Percentiles rank a stretch among this genome's conserved stretches.
These are phyloP conservation scores for Lactarius tabidus DNA, from an alignment of 768 basidiomycete species.

Conservation along the genomic window DNA sequence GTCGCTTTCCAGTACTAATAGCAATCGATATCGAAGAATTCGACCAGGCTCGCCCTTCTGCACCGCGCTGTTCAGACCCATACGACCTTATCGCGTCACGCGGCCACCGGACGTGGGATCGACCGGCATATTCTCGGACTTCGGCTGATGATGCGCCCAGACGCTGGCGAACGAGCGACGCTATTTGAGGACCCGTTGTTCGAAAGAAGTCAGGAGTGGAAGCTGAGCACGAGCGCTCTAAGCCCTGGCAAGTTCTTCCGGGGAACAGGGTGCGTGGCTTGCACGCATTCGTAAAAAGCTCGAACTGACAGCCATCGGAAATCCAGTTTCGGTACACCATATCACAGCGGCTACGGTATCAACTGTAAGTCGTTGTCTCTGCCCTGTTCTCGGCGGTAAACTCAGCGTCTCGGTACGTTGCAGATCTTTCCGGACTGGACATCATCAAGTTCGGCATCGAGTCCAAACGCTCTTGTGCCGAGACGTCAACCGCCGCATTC, in stretches of 20 bases:
- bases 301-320: neutral
- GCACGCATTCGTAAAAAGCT: neutral
- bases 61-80: slow-evolving; percentile 68
- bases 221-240: slow-evolving; percentile 83
- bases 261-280: slow-evolving; percentile 69
- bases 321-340: slow-evolving; percentile 72
- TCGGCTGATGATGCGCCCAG: slow-evolving; percentile 53
- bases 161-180: slow-evolving; percentile 50
- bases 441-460: slow-evolving; percentile 92
- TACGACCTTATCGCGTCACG: slow-evolving; percentile 65
- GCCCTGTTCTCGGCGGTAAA: neutral
- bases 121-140: slow-evolving; percentile 92
- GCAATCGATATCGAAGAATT: slow-evolving; percentile 10
- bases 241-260: slow-evolving; percentile 83
- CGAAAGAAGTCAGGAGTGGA: slow-evolving; percentile 74
- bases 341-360: slow-evolving; percentile 87
- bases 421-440: slow-evolving; percentile 77
- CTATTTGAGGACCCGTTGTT: slow-evolving; percentile 81
- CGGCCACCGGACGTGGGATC: slow-evolving; percentile 77
- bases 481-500: slow-evolving; percentile 69
- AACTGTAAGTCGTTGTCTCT: slow-evolving; percentile 60
- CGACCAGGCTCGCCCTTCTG: slow-evolving; percentile 48
- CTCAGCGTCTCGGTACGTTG: slow-evolving; percentile 25
- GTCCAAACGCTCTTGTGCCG: slow-evolving; percentile 66
- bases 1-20: neutral